Conservation (phyloP, 2,329 filamentous ascomycete species). For the Fusarium brachygibbosum region DNA sequence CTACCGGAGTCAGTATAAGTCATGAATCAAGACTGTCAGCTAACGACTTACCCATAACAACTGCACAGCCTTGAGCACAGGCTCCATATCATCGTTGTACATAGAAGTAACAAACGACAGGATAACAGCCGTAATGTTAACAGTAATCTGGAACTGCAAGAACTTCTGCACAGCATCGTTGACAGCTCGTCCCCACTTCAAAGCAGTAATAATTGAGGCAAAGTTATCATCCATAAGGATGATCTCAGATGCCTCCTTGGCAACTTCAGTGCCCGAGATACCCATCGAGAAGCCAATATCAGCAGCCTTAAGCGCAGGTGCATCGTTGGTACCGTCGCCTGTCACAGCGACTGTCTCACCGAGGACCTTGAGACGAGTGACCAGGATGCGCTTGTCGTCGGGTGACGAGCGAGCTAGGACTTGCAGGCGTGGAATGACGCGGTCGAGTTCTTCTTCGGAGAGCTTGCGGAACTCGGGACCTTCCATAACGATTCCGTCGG, state of each 20-base stretch:
- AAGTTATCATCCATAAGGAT: slow-evolving; percentile 93
- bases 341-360: slow-evolving; percentile 86
- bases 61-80: slow-evolving; percentile 91
- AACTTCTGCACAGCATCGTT: slow-evolving; percentile 85
- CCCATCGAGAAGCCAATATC: slow-evolving; percentile 91
- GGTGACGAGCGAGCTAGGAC: slow-evolving; percentile 81
- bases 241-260: slow-evolving; percentile 86
- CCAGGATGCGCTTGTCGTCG: slow-evolving; percentile 81
- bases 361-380: slow-evolving; percentile 77
- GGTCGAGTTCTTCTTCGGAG: slow-evolving; percentile 72
- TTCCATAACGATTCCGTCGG: slow-evolving; percentile 79
- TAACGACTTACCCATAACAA: slow-evolving; percentile 81
- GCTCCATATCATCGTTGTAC: slow-evolving; percentile 74
- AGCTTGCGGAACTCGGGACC: slow-evolving; percentile 83
- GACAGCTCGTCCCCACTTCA: slow-evolving; percentile 84
- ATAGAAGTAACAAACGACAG: slow-evolving; percentile 91
- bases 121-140: slow-evolving; percentile 91
- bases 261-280: slow-evolving; percentile 84
- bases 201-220: slow-evolving; percentile 83
- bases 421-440: slow-evolving; percentile 76
- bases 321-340: slow-evolving; percentile 87
- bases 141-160: slow-evolving; percentile 82
- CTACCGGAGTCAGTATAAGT: background rate
- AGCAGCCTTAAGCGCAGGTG: slow-evolving; percentile 82
- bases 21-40: accelerated